phyloP scores from a whole-genome alignment of 164 flowering plant species.

The Stephania yunnanensis region DNA sequence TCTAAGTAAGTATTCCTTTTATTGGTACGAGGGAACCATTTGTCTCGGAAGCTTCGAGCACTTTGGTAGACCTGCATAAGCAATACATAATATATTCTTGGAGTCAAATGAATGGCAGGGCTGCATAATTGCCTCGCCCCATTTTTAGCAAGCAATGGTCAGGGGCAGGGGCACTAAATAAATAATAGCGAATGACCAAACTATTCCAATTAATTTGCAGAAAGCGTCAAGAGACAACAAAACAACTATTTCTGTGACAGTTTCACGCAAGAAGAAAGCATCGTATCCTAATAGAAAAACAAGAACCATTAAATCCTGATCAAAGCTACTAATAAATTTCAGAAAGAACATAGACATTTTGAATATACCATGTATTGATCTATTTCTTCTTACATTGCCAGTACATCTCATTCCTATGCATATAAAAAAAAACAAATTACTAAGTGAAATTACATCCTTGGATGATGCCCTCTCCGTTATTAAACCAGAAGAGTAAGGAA shows the following conservation, averaged over 20 bases:
- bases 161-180: not conserved
- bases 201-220: not conserved
- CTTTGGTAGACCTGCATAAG: constrained; percentile 73
- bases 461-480: not conserved
- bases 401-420: not conserved
- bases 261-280: not conserved
- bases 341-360: not conserved
- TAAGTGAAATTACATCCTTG: not conserved
- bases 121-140: not conserved
- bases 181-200: not conserved
- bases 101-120: not conserved
- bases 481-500: not conserved
- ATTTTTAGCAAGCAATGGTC: not conserved
- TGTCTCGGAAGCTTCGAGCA: constrained; percentile 71
- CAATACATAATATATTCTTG: not conserved
- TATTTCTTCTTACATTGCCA: not conserved
- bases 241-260: not conserved
- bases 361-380: not conserved
- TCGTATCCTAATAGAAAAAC: not conserved
- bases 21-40: constrained; percentile 52
- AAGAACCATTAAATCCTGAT: too few relatives aligned
- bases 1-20: constrained; percentile 39
- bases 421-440: too few relatives aligned
- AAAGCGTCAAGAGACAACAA: not conserved
- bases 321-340: too few relatives aligned